Evolutionary conservation across 805 yeast genomes (phyloP).

Genomic region (Debaryomyces prosopidis): DNA sequence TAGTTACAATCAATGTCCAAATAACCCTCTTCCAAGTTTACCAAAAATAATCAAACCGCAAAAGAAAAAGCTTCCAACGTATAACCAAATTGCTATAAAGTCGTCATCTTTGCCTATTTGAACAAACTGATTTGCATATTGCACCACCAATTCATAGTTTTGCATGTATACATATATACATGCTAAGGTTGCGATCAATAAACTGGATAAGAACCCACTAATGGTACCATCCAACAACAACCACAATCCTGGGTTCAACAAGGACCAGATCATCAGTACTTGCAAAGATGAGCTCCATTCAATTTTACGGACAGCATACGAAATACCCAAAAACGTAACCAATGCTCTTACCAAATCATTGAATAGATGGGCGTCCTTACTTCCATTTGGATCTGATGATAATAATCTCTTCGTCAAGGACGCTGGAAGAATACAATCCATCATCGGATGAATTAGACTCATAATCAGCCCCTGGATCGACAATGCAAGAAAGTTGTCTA

Average conservation of each 20-base stretch:
- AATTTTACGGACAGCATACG: conserved; percentile 66
- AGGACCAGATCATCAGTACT: conserved; percentile 62
- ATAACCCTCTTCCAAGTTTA: conserved; percentile 61
- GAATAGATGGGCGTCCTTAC: conserved; percentile 26
- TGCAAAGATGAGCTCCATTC: conserved; percentile 71
- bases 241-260: conserved; percentile 69
- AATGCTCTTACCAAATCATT: conserved; percentile 43
- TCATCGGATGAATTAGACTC: conserved; percentile 53
- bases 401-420: conserved; percentile 31
- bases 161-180: conserved; percentile 31
- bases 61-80: conserved; percentile 65
- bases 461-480: conserved; percentile 57
- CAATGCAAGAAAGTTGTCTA: conserved; percentile 19
- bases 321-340: conserved; percentile 68
- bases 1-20: conserved; percentile 12
- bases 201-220: conserved; percentile 48
- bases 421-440: conserved; percentile 35
- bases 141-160: conserved; percentile 21
- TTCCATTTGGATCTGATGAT: conserved; percentile 40
- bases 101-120: conserved; percentile 19
- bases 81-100: conserved; percentile 46
- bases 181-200: conserved; percentile 30
- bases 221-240: conserved; percentile 59
- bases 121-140: conserved; percentile 7
- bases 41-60: conserved; percentile 68